These are phyloP conservation scores for Berberis vulgaris DNA, from an alignment of 164 flowering plant species.

Conservation along the genomic window DNA sequence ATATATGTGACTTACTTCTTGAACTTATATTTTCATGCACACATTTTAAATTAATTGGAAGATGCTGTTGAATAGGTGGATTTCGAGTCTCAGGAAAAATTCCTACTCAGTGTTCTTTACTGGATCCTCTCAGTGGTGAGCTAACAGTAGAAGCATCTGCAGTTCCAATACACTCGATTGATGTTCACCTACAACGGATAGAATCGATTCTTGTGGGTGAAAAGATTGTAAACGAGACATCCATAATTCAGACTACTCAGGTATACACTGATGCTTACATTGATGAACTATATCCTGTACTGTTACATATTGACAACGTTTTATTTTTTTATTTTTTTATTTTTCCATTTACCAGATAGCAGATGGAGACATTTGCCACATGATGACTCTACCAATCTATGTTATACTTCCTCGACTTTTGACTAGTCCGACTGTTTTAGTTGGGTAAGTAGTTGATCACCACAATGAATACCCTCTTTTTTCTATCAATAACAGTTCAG, in stretches of 20 bases:
- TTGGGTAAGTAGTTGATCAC: slow-evolving; percentile 51
- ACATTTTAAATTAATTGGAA: slow-evolving; percentile 2
- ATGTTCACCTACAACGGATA: slow-evolving; percentile 64
- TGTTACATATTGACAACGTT: too few relatives aligned
- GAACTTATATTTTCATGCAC: background rate
- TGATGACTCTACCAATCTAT: slow-evolving; percentile 67
- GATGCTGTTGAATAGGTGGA: slow-evolving; percentile 45
- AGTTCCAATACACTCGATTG: slow-evolving; percentile 73
- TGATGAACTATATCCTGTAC: background rate
- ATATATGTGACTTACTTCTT: background rate
- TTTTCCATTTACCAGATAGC: slow-evolving; percentile 45
- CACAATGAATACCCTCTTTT: background rate
- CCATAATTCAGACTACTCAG: slow-evolving; percentile 86
- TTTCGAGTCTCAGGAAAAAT: slow-evolving; percentile 72
- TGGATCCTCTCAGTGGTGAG: slow-evolving; percentile 67
- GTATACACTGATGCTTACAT: slow-evolving; percentile 21
- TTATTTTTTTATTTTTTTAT: too few relatives aligned
- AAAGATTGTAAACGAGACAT: slow-evolving; percentile 56
- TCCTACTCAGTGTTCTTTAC: slow-evolving; percentile 55
- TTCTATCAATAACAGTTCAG: background rate
- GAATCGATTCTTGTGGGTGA: slow-evolving; percentile 87
- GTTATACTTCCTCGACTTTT: slow-evolving; percentile 89
- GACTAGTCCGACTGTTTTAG: slow-evolving; percentile 75
- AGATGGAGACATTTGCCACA: slow-evolving; percentile 82
- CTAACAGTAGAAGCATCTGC: slow-evolving; percentile 76